Conservation (phyloP, 805 yeast genomes). For the Blastobotrys mokoenaii region DNA sequence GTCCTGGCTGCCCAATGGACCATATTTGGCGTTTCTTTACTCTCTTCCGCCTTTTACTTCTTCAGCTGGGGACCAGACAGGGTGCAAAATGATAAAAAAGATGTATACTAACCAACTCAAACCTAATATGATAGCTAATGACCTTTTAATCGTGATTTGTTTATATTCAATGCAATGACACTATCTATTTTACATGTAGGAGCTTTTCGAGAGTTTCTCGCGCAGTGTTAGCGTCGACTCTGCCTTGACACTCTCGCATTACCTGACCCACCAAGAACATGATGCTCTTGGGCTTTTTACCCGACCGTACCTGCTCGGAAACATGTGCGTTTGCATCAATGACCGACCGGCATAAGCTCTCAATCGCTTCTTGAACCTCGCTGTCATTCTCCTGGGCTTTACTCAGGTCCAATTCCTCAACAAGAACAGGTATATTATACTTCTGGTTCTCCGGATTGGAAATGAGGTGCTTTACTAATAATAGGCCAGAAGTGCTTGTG, state of each 20-base stretch:
- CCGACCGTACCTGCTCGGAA: constrained; percentile 46
- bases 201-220: constrained; percentile 8
- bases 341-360: constrained; percentile 38
- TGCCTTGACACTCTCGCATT: constrained; percentile 73
- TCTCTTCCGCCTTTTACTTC: no score
- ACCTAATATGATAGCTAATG: no score
- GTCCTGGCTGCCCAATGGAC: no score
- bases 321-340: constrained; percentile 42
- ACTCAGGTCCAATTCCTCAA: constrained; percentile 41
- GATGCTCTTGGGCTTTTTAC: constrained; percentile 55
- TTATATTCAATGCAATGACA: background rate
- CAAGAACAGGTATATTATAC: constrained; percentile 33
- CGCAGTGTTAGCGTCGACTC: constrained; percentile 29
- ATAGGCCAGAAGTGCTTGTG: constrained; percentile 61
- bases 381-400: constrained; percentile 28
- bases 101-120: no score
- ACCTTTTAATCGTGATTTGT: no score
- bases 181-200: no score
- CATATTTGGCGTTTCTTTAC: no score
- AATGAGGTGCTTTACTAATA: constrained; percentile 54
- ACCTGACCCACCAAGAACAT: constrained; percentile 77
- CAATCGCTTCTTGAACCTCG: constrained; percentile 30
- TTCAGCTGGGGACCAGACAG: no score
- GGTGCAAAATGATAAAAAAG: no score
- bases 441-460: constrained; percentile 31